A percentile compares a stretch with the other conserved stretches of the same genome.
These are phyloP conservation scores for Sporothrix inflata DNA, from an alignment of 2,329 filamentous ascomycete genomes.

Conservation along the genomic window DNA sequence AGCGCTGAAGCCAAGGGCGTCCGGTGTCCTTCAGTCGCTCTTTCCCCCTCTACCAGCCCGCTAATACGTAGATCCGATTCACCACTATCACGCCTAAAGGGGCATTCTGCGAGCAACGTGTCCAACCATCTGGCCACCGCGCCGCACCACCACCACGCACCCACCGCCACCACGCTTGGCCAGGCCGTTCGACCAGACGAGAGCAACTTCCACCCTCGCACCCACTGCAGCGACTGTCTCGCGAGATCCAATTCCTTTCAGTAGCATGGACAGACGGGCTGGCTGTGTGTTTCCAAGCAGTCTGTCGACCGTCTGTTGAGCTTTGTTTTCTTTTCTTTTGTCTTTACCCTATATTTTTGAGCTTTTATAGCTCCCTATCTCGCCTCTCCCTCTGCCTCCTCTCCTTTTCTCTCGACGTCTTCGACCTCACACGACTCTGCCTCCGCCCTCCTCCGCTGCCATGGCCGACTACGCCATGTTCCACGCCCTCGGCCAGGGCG, in stretches of 20 bases:
- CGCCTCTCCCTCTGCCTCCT: not conserved
- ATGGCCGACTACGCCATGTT: slow-evolving; percentile 55
- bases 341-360: not conserved
- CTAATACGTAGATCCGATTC: slow-evolving; percentile 1
- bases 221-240: slow-evolving; percentile 2
- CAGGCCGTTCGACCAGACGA: slow-evolving; percentile 19
- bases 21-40: slow-evolving; percentile 8
- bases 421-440: not conserved
- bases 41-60: not conserved
- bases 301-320: slow-evolving; percentile 19
- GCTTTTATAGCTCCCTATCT: not conserved
- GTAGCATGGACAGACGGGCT: slow-evolving; percentile 27
- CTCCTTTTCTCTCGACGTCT: not conserved
- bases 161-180: slow-evolving; percentile 19
- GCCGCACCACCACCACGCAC: slow-evolving; percentile 5
- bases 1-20: slow-evolving; percentile 8
- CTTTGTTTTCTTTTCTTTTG: slow-evolving; percentile 15
- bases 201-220: not conserved
- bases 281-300: not conserved
- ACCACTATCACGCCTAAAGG: not conserved
- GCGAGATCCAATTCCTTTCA: slow-evolving; percentile 2
- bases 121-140: slow-evolving; percentile 26
- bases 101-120: slow-evolving; percentile 28
- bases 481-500: slow-evolving; percentile 55
- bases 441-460: not conserved